Evolutionary conservation across 352 stramenopile species (phyloP).

Genomic region (Phytophthora hybrid): DNA sequence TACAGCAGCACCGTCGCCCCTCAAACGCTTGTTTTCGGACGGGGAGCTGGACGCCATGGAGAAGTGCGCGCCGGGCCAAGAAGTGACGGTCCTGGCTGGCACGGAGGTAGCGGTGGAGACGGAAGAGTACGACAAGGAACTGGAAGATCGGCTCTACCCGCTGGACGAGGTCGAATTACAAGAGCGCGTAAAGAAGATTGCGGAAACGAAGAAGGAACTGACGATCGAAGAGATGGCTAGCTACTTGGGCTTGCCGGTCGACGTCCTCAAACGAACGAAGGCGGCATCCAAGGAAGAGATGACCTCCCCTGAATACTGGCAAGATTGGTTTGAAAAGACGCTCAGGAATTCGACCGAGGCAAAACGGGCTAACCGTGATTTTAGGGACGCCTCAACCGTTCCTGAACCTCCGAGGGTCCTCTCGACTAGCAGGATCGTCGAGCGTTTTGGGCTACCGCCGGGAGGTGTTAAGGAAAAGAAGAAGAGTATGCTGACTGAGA

Average conservation of each 20-base stretch:
- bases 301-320: background rate
- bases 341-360: background rate
- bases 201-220: background rate
- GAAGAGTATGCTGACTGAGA: background rate
- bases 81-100: background rate
- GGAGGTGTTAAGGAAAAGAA: background rate
- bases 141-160: conserved; percentile 1
- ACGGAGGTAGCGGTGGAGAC: background rate
- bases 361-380: conserved; percentile 1
- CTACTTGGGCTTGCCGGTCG: background rate
- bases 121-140: conserved; percentile 9
- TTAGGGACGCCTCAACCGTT: background rate
- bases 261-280: background rate
- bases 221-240: background rate
- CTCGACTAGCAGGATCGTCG: background rate
- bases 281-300: background rate
- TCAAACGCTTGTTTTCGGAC: background rate
- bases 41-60: background rate
- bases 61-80: background rate
- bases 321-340: background rate
- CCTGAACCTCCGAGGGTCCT: background rate
- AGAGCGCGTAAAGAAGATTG: background rate
- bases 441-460: background rate
- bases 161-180: conserved; percentile 1
- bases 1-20: background rate